Conservation (phyloP, 2,329 filamentous ascomycete genomes). For the Calonectria multiphialidica region DNA sequence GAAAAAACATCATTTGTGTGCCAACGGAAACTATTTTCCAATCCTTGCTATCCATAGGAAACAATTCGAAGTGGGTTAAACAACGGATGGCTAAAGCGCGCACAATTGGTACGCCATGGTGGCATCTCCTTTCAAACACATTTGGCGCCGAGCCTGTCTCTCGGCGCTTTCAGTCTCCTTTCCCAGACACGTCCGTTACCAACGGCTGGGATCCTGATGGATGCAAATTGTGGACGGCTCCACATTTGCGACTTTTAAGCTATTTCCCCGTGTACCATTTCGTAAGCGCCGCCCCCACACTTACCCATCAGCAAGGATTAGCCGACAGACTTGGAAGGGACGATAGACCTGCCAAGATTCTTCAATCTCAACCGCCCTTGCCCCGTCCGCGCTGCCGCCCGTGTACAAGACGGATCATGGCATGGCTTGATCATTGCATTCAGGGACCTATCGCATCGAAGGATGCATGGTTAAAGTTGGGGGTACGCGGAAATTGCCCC, state of each 20-base stretch:
- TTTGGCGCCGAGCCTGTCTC: not conserved
- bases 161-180: not conserved
- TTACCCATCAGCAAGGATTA: slow-evolving; percentile 1
- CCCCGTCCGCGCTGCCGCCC: not conserved
- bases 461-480: slow-evolving; percentile 3
- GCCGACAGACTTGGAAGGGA: not conserved
- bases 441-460: not conserved
- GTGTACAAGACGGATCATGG: not conserved
- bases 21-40: not conserved
- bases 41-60: not conserved
- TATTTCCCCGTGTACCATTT: slow-evolving; percentile 9
- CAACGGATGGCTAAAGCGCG: not conserved
- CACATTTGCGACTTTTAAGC: not conserved
- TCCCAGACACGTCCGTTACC: not conserved
- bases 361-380: not conserved
- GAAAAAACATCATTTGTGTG: not conserved
- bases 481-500: slow-evolving; percentile 13
- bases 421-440: not conserved
- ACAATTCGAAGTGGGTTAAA: too few relatives aligned
- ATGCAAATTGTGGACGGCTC: slow-evolving; percentile 5
- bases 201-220: not conserved
- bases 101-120: not conserved
- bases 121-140: not conserved
- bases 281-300: slow-evolving; percentile 18
- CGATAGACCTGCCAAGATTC: slow-evolving; percentile 21